These are phyloP conservation scores for Acacia confusa DNA, from an alignment of 306 rosid species.

Conservation along the genomic window DNA sequence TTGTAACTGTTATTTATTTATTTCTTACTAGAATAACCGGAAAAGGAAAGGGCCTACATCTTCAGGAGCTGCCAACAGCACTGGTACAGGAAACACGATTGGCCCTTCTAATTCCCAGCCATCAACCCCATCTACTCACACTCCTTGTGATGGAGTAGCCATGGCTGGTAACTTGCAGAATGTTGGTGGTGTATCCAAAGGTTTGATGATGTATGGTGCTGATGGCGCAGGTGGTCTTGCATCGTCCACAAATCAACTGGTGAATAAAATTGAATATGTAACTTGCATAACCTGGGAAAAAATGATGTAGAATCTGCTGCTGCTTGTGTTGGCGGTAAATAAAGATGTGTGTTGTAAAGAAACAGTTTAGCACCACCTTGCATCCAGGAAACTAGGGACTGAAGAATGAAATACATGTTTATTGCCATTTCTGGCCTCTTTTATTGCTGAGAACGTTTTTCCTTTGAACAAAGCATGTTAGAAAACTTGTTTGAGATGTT, in stretches of 20 bases:
- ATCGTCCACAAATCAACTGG: conserved; percentile 93
- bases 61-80: conserved; percentile 96
- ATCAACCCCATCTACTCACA: conserved; percentile 91
- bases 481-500: conserved; percentile 21
- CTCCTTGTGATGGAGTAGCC: conserved; percentile 83
- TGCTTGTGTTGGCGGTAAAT: conserved; percentile 21
- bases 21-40: conserved; percentile 58
- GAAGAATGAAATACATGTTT: not conserved
- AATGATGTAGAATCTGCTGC: not conserved
- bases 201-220: conserved; percentile 64
- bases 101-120: conserved; percentile 96
- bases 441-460: conserved; percentile 17
- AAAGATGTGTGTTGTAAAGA: conserved; percentile 5
- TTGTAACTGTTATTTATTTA: conserved; percentile 33
- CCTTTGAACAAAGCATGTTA: conserved; percentile 14
- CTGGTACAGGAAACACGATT: conserved; percentile 90
- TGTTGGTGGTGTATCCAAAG: conserved; percentile 64
- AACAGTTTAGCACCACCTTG: not conserved
- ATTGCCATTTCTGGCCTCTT: conserved; percentile 9
- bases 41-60: conserved; percentile 93
- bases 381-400: not conserved
- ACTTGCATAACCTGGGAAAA: conserved; percentile 22
- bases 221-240: conserved; percentile 89
- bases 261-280: conserved; percentile 37
- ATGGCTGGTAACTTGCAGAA: conserved; percentile 76